Evolutionary conservation across 495 filamentous ascomycete genomes (phyloP).

Genomic region (Geopyxis carbonaria): DNA sequence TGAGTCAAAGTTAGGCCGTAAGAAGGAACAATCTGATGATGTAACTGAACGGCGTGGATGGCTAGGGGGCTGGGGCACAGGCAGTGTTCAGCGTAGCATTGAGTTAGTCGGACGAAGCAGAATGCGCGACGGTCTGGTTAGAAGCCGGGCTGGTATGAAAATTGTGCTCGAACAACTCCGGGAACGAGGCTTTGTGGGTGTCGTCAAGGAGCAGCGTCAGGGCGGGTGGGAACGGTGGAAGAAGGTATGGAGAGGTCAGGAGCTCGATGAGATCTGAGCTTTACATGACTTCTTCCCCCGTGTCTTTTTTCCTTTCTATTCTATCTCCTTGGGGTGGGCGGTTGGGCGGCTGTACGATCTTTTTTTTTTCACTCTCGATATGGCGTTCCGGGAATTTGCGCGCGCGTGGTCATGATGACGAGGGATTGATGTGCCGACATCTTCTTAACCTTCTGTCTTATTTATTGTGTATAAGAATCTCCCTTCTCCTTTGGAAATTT

Average conservation of each 20-base stretch:
- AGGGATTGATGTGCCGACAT: too few relatives aligned
- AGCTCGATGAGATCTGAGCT: too few relatives aligned
- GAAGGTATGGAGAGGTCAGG: slow-evolving; percentile 23
- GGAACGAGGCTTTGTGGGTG: slow-evolving; percentile 62
- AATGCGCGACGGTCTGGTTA: slow-evolving; percentile 65
- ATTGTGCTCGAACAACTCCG: slow-evolving; percentile 78
- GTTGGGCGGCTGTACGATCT: too few relatives aligned
- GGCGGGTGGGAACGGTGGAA: slow-evolving; percentile 24
- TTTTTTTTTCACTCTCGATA: too few relatives aligned
- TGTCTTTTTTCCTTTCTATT: too few relatives aligned
- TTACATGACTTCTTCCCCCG: too few relatives aligned
- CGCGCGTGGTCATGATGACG: too few relatives aligned
- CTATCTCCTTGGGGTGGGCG: too few relatives aligned
- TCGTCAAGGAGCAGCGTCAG: slow-evolving; percentile 46
- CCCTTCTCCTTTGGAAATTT: too few relatives aligned
- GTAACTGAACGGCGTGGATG: slow-evolving; percentile 43
- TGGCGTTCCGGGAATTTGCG: too few relatives aligned
- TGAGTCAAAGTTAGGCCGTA: slow-evolving; percentile 44
- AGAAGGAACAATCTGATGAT: slow-evolving; percentile 33
- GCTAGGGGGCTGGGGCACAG: slow-evolving; percentile 57
- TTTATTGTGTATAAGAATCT: too few relatives aligned
- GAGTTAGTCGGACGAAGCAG: slow-evolving; percentile 73
- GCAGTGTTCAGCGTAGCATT: slow-evolving; percentile 70
- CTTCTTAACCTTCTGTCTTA: too few relatives aligned
- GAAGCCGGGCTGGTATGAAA: slow-evolving; percentile 88